A percentile compares a stretch with the other conserved stretches of the same genome.
Conservation (phyloP, 179 eudicot species). For the Gypsophila paniculata region DNA sequence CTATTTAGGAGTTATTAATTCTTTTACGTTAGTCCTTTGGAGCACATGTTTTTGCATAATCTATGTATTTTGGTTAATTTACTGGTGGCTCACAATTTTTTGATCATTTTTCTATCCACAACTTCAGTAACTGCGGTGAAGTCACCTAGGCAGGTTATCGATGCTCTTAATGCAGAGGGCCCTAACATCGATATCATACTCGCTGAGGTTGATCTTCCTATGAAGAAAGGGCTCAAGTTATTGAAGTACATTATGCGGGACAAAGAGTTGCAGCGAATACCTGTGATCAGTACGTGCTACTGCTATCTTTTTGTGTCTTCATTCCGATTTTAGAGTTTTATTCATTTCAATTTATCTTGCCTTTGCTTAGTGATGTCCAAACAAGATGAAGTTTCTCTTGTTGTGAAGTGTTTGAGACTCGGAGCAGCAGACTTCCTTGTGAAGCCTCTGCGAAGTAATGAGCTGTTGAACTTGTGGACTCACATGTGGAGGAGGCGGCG, state of each 20-base stretch:
- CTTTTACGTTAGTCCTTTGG: too few species aligned
- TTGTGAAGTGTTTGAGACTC: constrained; percentile 93
- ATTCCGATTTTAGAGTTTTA: neutral
- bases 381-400: constrained; percentile 93
- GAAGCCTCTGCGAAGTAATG: constrained; percentile 94
- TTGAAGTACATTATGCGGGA: constrained; percentile 88
- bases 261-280: constrained; percentile 78
- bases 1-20: neutral
- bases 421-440: constrained; percentile 99
- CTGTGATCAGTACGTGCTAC: constrained; percentile 74
- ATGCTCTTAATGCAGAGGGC: constrained; percentile 94
- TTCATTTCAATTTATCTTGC: constrained; percentile 14
- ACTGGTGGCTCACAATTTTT: neutral
- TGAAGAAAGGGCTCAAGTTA: constrained; percentile 84
- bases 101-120: neutral
- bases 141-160: constrained; percentile 95
- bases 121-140: constrained; percentile 75
- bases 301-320: constrained; percentile 7
- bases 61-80: neutral
- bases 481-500: constrained; percentile 97
- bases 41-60: neutral
- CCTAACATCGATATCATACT: constrained; percentile 87
- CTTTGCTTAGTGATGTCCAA: constrained; percentile 80
- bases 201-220: constrained; percentile 93
- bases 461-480: constrained; percentile 92